These are phyloP conservation scores for Vitis hybrid DNA, from an alignment of 177 flowering plant genomes.

Conservation along the genomic window DNA sequence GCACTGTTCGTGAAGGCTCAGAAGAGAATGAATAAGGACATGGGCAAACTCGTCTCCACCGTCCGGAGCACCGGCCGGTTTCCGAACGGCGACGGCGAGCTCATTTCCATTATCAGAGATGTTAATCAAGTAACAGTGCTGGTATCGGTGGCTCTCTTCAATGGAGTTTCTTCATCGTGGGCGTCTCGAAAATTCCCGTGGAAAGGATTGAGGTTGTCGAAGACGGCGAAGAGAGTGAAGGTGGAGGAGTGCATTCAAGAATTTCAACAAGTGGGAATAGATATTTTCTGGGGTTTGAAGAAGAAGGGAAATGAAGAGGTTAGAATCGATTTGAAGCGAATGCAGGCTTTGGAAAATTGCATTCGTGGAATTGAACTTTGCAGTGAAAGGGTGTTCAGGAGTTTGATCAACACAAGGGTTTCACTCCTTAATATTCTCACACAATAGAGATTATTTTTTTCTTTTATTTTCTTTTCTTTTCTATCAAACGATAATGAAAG, in stretches of 20 bases:
- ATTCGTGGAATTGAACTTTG: slow-evolving; percentile 48
- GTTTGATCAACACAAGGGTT: slow-evolving; percentile 72
- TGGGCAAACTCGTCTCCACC: slow-evolving; percentile 36
- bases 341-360: slow-evolving; percentile 58
- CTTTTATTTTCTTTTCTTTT: background rate
- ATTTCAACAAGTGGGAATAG: slow-evolving; percentile 29
- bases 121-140: slow-evolving; percentile 40
- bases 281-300: slow-evolving; percentile 31
- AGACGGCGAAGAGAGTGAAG: slow-evolving; percentile 26
- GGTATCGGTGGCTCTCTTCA: slow-evolving; percentile 52
- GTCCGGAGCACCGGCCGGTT: slow-evolving; percentile 22
- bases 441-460: slow-evolving; percentile 15
- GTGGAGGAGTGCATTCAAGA: slow-evolving; percentile 45
- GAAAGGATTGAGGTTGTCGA: slow-evolving; percentile 25
- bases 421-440: slow-evolving; percentile 74
- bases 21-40: slow-evolving; percentile 49
- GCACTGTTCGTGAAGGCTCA: slow-evolving; percentile 31
- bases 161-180: slow-evolving; percentile 32
- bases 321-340: slow-evolving; percentile 37
- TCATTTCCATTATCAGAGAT: slow-evolving; percentile 33
- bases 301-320: slow-evolving; percentile 55
- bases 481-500: background rate
- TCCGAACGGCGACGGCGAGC: slow-evolving; percentile 36
- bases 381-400: slow-evolving; percentile 62
- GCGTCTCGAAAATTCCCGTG: slow-evolving; percentile 24